Conservation (phyloP, 1,139 yeast genomes). For the Suhomyces guaymorum region DNA sequence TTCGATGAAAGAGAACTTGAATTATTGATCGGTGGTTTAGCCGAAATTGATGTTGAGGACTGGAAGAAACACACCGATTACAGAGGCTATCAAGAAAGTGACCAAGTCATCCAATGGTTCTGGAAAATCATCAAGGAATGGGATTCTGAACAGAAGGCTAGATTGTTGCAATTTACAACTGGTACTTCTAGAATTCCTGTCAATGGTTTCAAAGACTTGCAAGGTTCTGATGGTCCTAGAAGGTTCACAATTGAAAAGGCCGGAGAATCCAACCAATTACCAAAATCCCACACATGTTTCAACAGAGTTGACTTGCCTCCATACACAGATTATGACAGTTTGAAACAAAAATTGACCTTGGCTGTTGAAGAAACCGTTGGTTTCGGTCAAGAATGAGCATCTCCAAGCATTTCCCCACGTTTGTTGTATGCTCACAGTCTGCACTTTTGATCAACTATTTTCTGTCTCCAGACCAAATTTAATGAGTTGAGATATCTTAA, state of each 20-base stretch:
- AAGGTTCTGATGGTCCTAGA: constrained; percentile 98
- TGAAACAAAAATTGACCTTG: constrained; percentile 77
- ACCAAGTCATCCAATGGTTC: constrained; percentile 97
- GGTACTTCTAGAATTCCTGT: constrained; percentile 99
- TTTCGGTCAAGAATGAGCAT: constrained; percentile 82
- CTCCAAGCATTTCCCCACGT: no score
- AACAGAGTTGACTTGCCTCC: constrained; percentile 92
- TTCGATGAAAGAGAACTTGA: constrained; percentile 97
- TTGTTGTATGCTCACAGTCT: no score
- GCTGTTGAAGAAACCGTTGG: constrained; percentile 96
- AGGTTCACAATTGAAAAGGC: constrained; percentile 97
- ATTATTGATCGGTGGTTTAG: constrained; percentile 94
- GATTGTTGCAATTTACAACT: constrained; percentile 92
- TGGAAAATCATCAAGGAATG: constrained; percentile 93
- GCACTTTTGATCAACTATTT: no score
- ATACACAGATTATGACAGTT: constrained; percentile 68
- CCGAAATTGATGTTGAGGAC: constrained; percentile 96
- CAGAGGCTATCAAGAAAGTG: constrained; percentile 95
- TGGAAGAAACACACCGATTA: constrained; percentile 99
- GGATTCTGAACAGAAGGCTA: constrained; percentile 96
- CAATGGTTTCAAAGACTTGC: constrained; percentile 96
- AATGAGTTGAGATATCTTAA: no score
- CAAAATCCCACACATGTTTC: constrained; percentile 95
- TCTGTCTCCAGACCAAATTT: no score
- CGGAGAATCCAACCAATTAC: constrained; percentile 89